Base-by-base conservation (phyloP, 2,329 filamentous ascomycete genomes). In the Sarocladium oryzae region DNA sequence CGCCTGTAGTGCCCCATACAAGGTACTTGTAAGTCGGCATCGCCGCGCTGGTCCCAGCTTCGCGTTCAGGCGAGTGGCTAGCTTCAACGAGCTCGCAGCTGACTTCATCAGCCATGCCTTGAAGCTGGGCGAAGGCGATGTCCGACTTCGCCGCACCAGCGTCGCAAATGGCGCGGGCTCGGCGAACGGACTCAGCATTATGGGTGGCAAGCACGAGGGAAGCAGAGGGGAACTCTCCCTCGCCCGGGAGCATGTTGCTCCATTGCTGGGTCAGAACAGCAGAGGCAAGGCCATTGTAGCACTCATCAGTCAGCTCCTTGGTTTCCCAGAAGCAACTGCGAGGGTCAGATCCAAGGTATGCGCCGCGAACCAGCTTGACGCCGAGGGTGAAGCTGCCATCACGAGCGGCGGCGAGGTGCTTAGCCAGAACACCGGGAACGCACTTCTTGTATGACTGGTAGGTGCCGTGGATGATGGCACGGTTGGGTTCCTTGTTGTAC, bases 71-170 rank as follows among this genome's bases (percentile, higher is more conserved):
- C 2, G 61, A 58, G 50, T 62, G 61, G 50, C 63, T 61, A 9
- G 68, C 67, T 55, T 70, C 65, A 28, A 70, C 66, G 13, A 85
- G 68, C 63, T 82, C 79, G 63, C 81, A 84, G 64, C 85, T 89
- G 50, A 97, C 83, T 64, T 96, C 91, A 59, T 97, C 92, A 1
- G 92, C 92, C 92, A 97, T 97, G 36, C 92, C 91, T 72, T 92
- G 87, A 1, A 96, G 79, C 70, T 96, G 91, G 2, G 87, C 73
- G 43, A 71, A 74, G 0, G 67, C 65, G 38, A 72, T 61, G 21
- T 64, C 63, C 0, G 66, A 68, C 61, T 67, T 68, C 55, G 70
- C 69, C 8, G 60, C 62, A 11, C 71, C 71, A 6, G 61, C 66
- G 57, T 75, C 74, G 52, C 78, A 71, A 23, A 84, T 67, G 11